Conservation (phyloP, 202 grass and related monocot species). For the Zoysia matrella region DNA sequence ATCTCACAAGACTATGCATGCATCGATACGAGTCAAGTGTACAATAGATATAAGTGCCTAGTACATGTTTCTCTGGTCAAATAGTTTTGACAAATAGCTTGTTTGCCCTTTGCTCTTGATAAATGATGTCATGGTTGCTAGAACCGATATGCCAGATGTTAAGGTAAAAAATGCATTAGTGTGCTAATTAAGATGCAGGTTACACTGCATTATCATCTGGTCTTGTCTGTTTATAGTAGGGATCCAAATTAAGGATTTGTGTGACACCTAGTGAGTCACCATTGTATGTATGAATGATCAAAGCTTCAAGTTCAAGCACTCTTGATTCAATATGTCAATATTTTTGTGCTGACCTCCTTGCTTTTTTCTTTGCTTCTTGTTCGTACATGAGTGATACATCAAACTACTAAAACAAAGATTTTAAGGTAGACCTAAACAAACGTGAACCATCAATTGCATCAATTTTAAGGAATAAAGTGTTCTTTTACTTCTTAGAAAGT, state of each 20-base stretch:
- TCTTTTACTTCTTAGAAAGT: no score
- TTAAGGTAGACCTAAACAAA: no score
- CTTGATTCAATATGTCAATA: neutral
- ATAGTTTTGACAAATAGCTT: neutral
- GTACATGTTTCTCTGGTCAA: no score
- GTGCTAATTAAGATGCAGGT: no score
- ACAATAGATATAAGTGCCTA: no score
- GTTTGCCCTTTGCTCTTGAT: neutral
- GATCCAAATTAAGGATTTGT: neutral
- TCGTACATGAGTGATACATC: neutral
- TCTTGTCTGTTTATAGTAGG: neutral
- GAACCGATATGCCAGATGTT: constrained; percentile 7
- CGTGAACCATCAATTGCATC: no score
- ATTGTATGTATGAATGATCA: constrained; percentile 3
- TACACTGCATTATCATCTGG: constrained; percentile 9
- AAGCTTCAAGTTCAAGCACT: neutral
- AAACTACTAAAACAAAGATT: neutral
- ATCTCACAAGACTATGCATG: no score
- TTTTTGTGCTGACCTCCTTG: neutral
- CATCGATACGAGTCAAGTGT: no score
- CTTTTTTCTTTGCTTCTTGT: neutral
- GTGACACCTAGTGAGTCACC: neutral
- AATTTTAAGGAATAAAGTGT: no score
- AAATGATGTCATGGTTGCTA: neutral
- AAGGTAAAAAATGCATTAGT: neutral